Evolutionary conservation across 2,329 filamentous ascomycete genomes (phyloP).

Genomic region (Talaromyces sp.): DNA sequence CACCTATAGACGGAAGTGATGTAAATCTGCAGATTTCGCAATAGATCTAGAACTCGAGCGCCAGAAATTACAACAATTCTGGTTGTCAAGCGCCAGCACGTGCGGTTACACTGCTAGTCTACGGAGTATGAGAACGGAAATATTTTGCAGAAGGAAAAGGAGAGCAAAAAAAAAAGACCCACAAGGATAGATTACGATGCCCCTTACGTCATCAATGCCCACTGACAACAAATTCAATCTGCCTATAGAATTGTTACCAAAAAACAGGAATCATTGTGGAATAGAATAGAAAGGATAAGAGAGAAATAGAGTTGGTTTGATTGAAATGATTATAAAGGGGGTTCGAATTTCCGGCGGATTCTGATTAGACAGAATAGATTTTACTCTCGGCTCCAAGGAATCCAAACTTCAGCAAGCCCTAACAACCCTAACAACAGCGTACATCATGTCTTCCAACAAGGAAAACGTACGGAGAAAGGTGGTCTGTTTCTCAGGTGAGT

Average conservation of each 20-base stretch:
- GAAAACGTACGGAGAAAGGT: conserved; percentile 8
- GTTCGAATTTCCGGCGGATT: not conserved
- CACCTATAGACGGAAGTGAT: not conserved
- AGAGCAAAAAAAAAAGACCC: not conserved
- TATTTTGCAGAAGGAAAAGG: not conserved
- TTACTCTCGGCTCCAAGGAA: not conserved
- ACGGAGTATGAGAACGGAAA: not conserved
- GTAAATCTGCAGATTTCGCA: not conserved
- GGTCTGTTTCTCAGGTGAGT: conserved; percentile 8
- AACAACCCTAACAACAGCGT: not conserved
- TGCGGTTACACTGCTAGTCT: not conserved
- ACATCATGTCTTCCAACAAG: conserved; percentile 1
- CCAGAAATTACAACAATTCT: not conserved
- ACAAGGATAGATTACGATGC: not conserved
- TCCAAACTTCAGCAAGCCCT: not conserved
- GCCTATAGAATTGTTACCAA: not conserved
- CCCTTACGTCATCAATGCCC: conserved; percentile 4
- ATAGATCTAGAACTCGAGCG: not conserved
- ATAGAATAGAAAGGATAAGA: not conserved
- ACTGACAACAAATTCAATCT: not conserved
- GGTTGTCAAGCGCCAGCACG: not conserved
- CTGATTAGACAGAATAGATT: not conserved
- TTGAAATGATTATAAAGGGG: not conserved
- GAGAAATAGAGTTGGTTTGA: too few species aligned
- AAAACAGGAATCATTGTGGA: not conserved